Conservation (phyloP, 164 flowering plant genomes). For the Santalum album region DNA sequence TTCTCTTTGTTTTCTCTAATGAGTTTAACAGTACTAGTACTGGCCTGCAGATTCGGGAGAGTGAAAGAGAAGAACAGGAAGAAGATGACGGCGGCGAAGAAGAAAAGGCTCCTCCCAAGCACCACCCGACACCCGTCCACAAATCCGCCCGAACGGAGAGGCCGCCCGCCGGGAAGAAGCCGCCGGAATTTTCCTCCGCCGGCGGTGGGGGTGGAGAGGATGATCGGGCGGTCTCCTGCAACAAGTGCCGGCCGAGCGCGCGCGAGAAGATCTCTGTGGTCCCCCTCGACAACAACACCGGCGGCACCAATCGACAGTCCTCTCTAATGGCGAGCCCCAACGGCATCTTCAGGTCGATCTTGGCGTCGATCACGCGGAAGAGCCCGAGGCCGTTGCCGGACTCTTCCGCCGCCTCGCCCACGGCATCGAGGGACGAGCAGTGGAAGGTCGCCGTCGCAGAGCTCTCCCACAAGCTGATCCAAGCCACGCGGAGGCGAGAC, state of each 20-base stretch:
- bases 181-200: conserved; percentile 8
- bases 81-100: conserved; percentile 3
- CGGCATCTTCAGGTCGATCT: conserved; percentile 48
- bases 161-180: background rate
- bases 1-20: too few species aligned
- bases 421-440: conserved; percentile 43
- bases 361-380: conserved; percentile 39
- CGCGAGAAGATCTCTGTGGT: conserved; percentile 29
- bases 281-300: conserved; percentile 4
- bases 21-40: too few species aligned
- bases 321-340: conserved; percentile 44
- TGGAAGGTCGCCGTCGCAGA: conserved; percentile 67
- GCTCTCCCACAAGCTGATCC: conserved; percentile 69
- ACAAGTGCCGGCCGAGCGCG: conserved; percentile 68
- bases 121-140: conserved; percentile 54
- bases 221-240: conserved; percentile 57
- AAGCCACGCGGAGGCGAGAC: conserved; percentile 63
- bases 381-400: conserved; percentile 39
- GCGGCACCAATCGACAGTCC: conserved; percentile 12
- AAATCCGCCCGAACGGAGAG: background rate
- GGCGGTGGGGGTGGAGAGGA: background rate
- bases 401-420: background rate
- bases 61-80: conserved; percentile 21
- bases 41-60: conserved; percentile 39
- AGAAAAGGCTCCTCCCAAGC: conserved; percentile 7